A percentile compares a stretch with the other conserved stretches of the same genome.
Conservation (phyloP, 176 grass and related monocot species). For the Bonia amplexicaulis region DNA sequence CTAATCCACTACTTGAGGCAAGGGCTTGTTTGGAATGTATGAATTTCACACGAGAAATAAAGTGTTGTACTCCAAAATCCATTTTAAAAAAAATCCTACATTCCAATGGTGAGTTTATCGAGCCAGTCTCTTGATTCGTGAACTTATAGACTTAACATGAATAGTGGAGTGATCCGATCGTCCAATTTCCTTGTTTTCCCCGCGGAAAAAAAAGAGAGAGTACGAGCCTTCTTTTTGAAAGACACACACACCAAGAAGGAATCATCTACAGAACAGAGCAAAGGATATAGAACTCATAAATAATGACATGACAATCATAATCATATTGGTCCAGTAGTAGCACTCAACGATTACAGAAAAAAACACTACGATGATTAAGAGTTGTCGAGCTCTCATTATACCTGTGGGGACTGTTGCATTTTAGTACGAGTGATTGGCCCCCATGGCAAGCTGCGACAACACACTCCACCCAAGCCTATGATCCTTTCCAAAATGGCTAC, state of each 20-base stretch:
- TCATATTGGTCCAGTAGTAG: conserved; percentile 23
- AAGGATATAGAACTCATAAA: conserved; percentile 13
- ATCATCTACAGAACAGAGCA: background rate
- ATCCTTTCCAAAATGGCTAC: conserved; percentile 1
- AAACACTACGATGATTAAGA: conserved; percentile 35
- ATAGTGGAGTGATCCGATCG: background rate
- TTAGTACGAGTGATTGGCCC: conserved; percentile 3
- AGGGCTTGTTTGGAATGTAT: background rate
- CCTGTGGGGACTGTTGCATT: background rate
- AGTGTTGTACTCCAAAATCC: background rate
- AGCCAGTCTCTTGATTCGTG: background rate
- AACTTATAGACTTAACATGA: background rate
- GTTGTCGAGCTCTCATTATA: conserved; percentile 39
- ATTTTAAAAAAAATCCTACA: background rate
- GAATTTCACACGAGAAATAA: background rate
- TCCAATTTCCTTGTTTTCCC: background rate
- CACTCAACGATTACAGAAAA: conserved; percentile 26
- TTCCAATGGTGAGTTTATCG: background rate
- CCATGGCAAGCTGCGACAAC: conserved; percentile 30
- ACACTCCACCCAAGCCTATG: conserved; percentile 6
- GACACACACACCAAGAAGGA: no score
- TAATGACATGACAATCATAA: conserved; percentile 43
- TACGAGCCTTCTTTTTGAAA: no score
- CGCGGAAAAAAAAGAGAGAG: no score
- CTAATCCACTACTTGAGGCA: background rate